Evolutionary conservation across 2,329 filamentous ascomycete genomes (phyloP), one percentile per base, ranked within the genome.

Genomic region (Herpomyces periplanetae): DNA sequence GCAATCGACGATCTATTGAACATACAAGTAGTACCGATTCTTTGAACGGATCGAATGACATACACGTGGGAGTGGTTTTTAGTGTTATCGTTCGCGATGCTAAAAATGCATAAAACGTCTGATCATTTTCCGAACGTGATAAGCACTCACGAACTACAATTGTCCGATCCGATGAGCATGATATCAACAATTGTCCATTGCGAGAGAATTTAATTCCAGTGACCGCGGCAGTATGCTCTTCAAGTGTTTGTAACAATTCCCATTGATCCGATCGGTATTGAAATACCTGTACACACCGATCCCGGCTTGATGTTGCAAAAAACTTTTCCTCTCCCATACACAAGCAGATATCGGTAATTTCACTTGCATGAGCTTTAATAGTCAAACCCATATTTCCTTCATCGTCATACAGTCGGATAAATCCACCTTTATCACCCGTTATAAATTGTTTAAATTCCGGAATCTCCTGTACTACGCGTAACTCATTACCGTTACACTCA

Each of bases 231-330:
- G 71, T 58, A 36, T 91, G 85, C 28, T 96, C 75, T 21, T 66
- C 58, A 32, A 91, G 51, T 0, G 80, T 96, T 35, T 96, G 80
- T 19, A 87, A 52, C 22, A 88, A 51, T 22, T 64, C 52, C 36
- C 84, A 62, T 2, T 38, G 39, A 2, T 54, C 49, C 6, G 38
- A 43, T 1, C 41, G 39, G 10, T 46, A 45, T 24, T 53, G 47
- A 33, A 88, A 91, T n/a, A 96, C 42, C 34, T 96, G 80, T 1
- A 75, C 54, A n/a, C 64, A 87, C 19, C 80, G 60, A 37, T 96
- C 80, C 27, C 80, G 52, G 13, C 69, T 66, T 32, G 63, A 73
- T 5, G 61, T 71, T 8, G 66, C 75, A 28, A 91, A 46, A 17
- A 87, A 43, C 17, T 42, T 46, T 1, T 49, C 43, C 1, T 49